A percentile compares a stretch with the other conserved stretches of the same genome.
Evolutionary conservation across 768 basidiomycete species (phyloP).

Genomic region (Lactarius deliciosus): DNA sequence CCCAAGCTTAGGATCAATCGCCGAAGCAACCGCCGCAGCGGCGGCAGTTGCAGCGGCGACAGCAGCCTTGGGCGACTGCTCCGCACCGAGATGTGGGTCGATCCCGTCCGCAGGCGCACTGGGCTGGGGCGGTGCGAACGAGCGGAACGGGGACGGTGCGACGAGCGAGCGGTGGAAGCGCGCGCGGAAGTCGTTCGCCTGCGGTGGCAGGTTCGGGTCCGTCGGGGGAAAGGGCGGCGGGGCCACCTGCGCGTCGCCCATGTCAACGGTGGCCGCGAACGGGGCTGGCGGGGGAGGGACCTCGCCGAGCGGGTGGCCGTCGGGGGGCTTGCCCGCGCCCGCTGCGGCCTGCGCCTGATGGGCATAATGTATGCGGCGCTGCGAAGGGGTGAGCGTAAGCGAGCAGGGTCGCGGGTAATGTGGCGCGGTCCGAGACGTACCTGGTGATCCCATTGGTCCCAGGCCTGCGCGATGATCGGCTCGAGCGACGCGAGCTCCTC

Average conservation of each 20-base stretch:
- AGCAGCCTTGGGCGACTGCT: constrained; percentile 16
- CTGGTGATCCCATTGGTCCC: constrained; percentile 84
- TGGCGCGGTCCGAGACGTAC: constrained; percentile 38
- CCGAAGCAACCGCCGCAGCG: neutral
- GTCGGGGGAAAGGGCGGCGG: constrained; percentile 25
- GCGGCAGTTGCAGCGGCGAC: constrained; percentile 15
- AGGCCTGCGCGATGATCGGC: constrained; percentile 78
- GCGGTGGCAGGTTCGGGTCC: constrained; percentile 32
- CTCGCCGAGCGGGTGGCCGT: constrained; percentile 33
- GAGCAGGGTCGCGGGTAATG: neutral
- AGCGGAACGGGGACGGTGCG: constrained; percentile 59
- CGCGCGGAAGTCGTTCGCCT: constrained; percentile 58
- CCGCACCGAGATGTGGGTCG: constrained; percentile 30
- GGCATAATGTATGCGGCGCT: constrained; percentile 52
- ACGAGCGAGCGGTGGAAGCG: constrained; percentile 63
- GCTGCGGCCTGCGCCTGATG: constrained; percentile 35
- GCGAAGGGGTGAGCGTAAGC: neutral
- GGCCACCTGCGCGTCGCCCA: constrained; percentile 30
- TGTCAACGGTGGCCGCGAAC: constrained; percentile 25
- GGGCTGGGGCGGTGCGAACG: constrained; percentile 30
- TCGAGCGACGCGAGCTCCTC: constrained; percentile 79
- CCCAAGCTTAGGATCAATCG: constrained; percentile 38
- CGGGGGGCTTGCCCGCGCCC: constrained; percentile 33
- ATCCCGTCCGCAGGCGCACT: constrained; percentile 28
- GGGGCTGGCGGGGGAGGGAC: constrained; percentile 28